Evolutionary conservation across 2,329 filamentous ascomycete species (phyloP).

Genomic region (Talaromyces sp.): DNA sequence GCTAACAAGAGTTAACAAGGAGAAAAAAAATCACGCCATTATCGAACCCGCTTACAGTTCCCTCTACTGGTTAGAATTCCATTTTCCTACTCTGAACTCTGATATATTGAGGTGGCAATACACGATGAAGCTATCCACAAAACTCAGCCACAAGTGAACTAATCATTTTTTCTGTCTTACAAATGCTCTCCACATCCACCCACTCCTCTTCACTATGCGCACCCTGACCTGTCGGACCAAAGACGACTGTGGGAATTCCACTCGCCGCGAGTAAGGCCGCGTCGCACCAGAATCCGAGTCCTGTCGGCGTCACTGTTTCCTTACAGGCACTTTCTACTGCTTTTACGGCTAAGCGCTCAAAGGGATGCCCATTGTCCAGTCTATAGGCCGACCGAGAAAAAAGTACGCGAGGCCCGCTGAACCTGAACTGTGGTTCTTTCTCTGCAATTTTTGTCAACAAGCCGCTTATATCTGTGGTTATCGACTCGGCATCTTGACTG

Average conservation of each 20-base stretch:
- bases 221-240: conserved; percentile 46
- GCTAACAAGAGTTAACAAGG: not conserved
- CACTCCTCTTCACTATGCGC: conserved; percentile 50
- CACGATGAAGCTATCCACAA: conserved; percentile 1
- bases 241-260: conserved; percentile 46
- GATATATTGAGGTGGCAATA: not conserved
- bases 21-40: not conserved
- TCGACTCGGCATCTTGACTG: conserved; percentile 37
- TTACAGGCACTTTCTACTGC: conserved; percentile 28
- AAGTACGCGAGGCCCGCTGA: conserved; percentile 31
- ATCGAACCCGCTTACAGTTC: not conserved
- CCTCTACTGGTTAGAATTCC: not conserved
- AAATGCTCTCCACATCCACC: conserved; percentile 43
- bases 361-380: conserved; percentile 38
- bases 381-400: conserved; percentile 43
- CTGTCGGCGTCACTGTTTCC: conserved; percentile 24
- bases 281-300: conserved; percentile 47
- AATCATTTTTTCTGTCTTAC: conserved; percentile 24
- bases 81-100: not conserved
- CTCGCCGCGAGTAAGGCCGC: conserved; percentile 44
- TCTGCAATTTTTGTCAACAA: conserved; percentile 34
- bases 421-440: conserved; percentile 38
- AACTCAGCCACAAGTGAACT: not conserved
- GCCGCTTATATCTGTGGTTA: conserved; percentile 36
- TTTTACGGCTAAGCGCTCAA: conserved; percentile 21